Evolutionary conservation across 208 protist genomes (phyloP).

Genomic region (Leishmania tropica): DNA sequence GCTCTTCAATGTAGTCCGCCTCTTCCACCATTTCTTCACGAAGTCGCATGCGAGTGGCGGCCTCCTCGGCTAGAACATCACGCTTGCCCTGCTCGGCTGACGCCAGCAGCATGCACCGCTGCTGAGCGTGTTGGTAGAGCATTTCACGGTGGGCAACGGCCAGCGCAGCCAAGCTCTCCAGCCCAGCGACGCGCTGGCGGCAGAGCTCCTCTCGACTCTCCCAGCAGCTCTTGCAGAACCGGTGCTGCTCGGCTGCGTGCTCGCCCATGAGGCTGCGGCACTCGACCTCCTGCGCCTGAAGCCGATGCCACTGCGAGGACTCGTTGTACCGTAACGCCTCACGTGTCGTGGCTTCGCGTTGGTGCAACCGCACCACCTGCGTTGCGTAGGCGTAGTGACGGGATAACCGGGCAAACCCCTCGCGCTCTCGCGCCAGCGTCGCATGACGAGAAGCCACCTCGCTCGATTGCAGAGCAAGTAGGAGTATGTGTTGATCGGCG

Average conservation of each 20-base stretch:
- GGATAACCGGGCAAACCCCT: conserved; percentile 3
- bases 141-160: conserved; percentile 14
- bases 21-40: conserved; percentile 31
- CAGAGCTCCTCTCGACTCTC: conserved; percentile 16
- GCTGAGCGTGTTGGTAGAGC: conserved; percentile 14
- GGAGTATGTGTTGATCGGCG: conserved; percentile 34
- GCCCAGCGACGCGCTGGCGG: background rate
- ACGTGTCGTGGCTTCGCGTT: conserved; percentile 35
- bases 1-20: conserved; percentile 27
- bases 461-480: conserved; percentile 37
- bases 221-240: conserved; percentile 20
- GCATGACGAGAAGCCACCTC: conserved; percentile 57
- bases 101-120: conserved; percentile 17
- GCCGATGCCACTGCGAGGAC: conserved; percentile 30
- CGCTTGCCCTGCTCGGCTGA: conserved; percentile 40
- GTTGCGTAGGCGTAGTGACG: conserved; percentile 2
- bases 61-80: conserved; percentile 41
- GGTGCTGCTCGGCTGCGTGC: conserved; percentile 30
- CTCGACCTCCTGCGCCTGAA: conserved; percentile 25
- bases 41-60: conserved; percentile 17
- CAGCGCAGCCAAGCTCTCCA: conserved; percentile 19
- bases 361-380: conserved; percentile 13
- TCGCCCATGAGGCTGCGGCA: conserved; percentile 22
- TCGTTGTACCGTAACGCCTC: conserved; percentile 40
- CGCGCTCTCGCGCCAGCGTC: conserved; percentile 31